phyloP scores from a whole-genome alignment of 2,329 filamentous ascomycete species.

The Cercospora zeina region DNA sequence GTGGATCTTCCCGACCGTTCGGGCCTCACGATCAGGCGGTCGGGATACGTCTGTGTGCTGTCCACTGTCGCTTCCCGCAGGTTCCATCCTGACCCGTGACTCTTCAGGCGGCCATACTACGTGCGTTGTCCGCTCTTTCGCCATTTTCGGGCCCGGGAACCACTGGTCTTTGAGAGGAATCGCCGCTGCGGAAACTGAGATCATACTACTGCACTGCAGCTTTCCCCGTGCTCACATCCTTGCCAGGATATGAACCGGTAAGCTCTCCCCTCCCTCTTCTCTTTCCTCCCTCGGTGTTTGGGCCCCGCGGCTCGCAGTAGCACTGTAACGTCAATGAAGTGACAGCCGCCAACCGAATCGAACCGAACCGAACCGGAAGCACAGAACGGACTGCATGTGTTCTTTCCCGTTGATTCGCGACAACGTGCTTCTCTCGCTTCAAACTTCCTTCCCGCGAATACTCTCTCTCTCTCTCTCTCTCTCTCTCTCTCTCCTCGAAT shows the following conservation, averaged over 20 bases:
- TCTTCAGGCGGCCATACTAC: background rate
- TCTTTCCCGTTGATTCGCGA: background rate
- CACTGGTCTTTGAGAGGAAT: background rate
- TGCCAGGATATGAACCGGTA: background rate
- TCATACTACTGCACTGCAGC: background rate
- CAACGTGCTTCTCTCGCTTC: background rate
- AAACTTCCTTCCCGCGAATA: too few species aligned
- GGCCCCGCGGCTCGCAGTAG: background rate
- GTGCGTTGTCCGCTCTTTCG: background rate
- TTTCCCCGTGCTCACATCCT: background rate
- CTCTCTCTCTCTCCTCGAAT: background rate
- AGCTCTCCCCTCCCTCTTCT: too few species aligned
- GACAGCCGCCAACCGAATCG: conserved; percentile 1
- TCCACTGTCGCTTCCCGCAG: background rate
- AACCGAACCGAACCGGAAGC: too few species aligned
- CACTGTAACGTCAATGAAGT: conserved; percentile 1
- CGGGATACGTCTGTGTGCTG: background rate
- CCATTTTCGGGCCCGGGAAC: background rate
- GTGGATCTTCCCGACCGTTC: background rate
- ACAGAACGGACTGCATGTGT: background rate
- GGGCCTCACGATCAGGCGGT: background rate
- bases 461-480: background rate
- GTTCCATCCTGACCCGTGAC: background rate
- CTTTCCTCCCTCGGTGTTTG: conserved; percentile 3
- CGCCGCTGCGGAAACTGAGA: background rate